Evolutionary conservation across 805 yeast species (phyloP), one percentile per base, ranked within the genome.

Genomic region (Saccharomycopsis sp.): DNA sequence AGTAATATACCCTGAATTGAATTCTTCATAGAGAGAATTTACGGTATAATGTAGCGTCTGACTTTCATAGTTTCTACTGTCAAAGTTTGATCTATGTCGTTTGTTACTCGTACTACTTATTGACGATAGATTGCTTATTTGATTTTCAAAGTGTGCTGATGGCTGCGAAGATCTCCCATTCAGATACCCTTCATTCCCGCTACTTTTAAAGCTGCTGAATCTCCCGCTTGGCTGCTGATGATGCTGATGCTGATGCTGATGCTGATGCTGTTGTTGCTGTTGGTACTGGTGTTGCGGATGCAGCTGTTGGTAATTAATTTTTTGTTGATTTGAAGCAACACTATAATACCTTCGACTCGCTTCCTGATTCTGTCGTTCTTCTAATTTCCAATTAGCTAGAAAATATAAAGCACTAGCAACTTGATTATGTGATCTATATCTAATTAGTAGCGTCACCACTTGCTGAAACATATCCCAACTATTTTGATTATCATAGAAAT

Each of bases 401-500:
- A 65, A 62, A 9, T 54, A 53, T 42, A 71, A 53, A 48, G 70
- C 69, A 21, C 56, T 60, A 17, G 62, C 56, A 13, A 66, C 58
- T 23, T 67, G 64, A 3, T 63, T 67, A 3, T 53, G 43, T 20
- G 62, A 54, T 31, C 57, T 61, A 21, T 56, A 44, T 21, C 52
- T 57, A 13, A 62, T 35, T 13, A 72, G 55, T 14, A 54, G 45
- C 1, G 66, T 62, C 16, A 69, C 48, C 1, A 62, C 51, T 7
- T 50, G 41, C 33, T 62, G 65, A 49, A 71, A 64, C 17, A 53
- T 50, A 1, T 48, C 32, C 74, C 73, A 69, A 4, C 27, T 14
- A 2, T 14, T n/a, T 9, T 33, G 19, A 11, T 24, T 27, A 8
- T 11, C 13, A 11, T 28, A 33, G 4, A 41, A 39, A 11, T 31